A percentile compares a stretch with the other conserved stretches of the same genome.
Conservation (phyloP, 2,329 filamentous ascomycete genomes). For the Talaromyces sp. region DNA sequence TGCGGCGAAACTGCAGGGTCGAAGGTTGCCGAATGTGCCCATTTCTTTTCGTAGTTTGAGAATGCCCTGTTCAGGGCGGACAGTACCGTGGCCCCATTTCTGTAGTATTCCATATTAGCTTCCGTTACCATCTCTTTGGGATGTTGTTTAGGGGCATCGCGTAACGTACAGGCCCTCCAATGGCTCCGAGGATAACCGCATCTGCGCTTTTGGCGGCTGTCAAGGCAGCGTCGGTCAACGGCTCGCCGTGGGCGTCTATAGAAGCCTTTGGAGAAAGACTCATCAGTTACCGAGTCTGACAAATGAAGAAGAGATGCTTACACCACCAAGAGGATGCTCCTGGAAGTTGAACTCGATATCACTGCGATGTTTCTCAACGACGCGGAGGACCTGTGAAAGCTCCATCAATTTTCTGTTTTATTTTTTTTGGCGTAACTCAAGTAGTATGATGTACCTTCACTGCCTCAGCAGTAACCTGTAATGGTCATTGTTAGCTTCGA, state of each 20-base stretch:
- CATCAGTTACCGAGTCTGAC: background rate
- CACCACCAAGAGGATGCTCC: constrained; percentile 85
- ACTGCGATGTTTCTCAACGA: constrained; percentile 68
- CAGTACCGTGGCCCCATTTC: constrained; percentile 87
- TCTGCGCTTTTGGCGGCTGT: constrained; percentile 77
- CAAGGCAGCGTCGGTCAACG: constrained; percentile 80
- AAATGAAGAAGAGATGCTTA: constrained; percentile 49
- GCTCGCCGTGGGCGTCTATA: constrained; percentile 73
- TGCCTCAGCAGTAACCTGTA: constrained; percentile 74
- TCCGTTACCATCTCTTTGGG: background rate
- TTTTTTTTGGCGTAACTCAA: too few relatives aligned
- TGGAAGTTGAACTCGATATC: constrained; percentile 82
- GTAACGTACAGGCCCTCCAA: constrained; percentile 72
- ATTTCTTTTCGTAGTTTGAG: constrained; percentile 90
- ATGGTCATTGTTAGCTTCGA: constrained; percentile 19
- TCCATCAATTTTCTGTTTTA: background rate
- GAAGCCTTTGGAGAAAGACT: constrained; percentile 60
- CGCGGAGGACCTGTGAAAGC: constrained; percentile 65
- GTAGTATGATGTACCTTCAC: constrained; percentile 67
- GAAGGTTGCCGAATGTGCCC: constrained; percentile 88
- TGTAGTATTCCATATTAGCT: constrained; percentile 25
- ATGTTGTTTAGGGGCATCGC: background rate
- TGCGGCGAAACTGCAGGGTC: constrained; percentile 92
- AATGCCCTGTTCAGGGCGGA: constrained; percentile 90
- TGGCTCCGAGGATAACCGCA: constrained; percentile 86